phyloP scores from a whole-genome alignment of 257 asterid species.

The Primulina tabacum region DNA sequence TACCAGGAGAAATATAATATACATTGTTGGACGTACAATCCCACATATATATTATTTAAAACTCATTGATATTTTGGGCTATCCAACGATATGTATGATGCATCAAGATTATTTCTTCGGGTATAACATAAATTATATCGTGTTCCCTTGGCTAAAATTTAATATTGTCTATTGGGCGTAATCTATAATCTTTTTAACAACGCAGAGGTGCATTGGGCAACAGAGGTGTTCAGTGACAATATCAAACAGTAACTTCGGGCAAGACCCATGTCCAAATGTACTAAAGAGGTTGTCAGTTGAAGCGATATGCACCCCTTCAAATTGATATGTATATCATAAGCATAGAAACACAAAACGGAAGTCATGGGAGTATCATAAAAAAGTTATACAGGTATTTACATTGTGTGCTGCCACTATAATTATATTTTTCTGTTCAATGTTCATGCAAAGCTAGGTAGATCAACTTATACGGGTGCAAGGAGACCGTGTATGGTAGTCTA shows the following conservation, averaged over 20 bases:
- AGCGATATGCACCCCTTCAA: slow-evolving; percentile 63
- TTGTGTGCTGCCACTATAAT: slow-evolving; percentile 1
- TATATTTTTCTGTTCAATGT: slow-evolving; percentile 26
- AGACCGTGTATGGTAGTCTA: slow-evolving; percentile 26
- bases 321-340: slow-evolving; percentile 21
- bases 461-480: slow-evolving; percentile 37
- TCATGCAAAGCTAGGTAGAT: slow-evolving; percentile 33
- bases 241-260: slow-evolving; percentile 67
- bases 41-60: background rate
- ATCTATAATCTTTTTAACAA: slow-evolving; percentile 7
- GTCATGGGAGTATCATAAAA: slow-evolving; percentile 20
- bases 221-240: slow-evolving; percentile 66
- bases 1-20: background rate
- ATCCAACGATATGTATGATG: background rate
- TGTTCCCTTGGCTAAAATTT: background rate
- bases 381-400: slow-evolving; percentile 26
- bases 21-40: background rate
- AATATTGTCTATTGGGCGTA: background rate
- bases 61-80: background rate
- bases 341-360: slow-evolving; percentile 20
- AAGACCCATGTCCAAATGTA: slow-evolving; percentile 82
- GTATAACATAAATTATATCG: background rate
- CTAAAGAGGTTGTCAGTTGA: slow-evolving; percentile 78
- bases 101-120: background rate
- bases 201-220: slow-evolving; percentile 79